phyloP scores from a whole-genome alignment of 331 rosid species.

The Telfairia occidentalis region DNA sequence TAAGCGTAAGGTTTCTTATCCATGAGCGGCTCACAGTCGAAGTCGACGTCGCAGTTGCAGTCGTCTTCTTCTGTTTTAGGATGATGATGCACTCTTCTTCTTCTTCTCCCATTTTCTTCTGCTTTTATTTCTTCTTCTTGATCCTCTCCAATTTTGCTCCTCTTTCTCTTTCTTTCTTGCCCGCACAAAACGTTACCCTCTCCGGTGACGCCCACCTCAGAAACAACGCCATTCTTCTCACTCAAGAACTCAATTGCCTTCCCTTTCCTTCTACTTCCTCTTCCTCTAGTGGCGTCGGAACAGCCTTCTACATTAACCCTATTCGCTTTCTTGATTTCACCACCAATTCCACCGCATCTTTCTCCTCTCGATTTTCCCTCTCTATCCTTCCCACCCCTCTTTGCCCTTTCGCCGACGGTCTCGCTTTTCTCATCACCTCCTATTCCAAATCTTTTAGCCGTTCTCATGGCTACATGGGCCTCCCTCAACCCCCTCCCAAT shows the following conservation, averaged over 20 bases:
- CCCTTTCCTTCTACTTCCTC: conserved; percentile 18
- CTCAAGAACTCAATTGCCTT: conserved; percentile 38
- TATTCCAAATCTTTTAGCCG: conserved; percentile 25
- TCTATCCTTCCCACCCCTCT: conserved; percentile 37
- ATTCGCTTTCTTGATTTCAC: conserved; percentile 56
- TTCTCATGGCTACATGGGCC: conserved; percentile 45
- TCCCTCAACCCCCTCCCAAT: conserved; percentile 25
- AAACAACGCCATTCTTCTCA: conserved; percentile 43
- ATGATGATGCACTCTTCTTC: neutral
- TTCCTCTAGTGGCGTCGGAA: conserved; percentile 35
- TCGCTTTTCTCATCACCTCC: conserved; percentile 46
- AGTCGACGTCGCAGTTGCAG: no score
- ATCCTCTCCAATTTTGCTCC: conserved; percentile 14
- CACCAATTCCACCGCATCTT: conserved; percentile 48
- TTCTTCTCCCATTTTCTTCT: conserved; percentile 14
- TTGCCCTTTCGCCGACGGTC: conserved; percentile 47
- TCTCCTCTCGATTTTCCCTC: conserved; percentile 54
- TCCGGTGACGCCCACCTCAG: conserved; percentile 56
- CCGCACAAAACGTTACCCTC: conserved; percentile 50
- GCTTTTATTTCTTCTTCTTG: conserved; percentile 14
- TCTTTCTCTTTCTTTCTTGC: conserved; percentile 22
- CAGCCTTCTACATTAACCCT: conserved; percentile 54
- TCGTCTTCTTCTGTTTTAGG: neutral
- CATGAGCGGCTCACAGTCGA: no score
- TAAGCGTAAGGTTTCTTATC: no score